Base-by-base conservation (phyloP, 371 early-diverging fungal genomes). In the Amoeboaphelidium occidentale region DNA sequence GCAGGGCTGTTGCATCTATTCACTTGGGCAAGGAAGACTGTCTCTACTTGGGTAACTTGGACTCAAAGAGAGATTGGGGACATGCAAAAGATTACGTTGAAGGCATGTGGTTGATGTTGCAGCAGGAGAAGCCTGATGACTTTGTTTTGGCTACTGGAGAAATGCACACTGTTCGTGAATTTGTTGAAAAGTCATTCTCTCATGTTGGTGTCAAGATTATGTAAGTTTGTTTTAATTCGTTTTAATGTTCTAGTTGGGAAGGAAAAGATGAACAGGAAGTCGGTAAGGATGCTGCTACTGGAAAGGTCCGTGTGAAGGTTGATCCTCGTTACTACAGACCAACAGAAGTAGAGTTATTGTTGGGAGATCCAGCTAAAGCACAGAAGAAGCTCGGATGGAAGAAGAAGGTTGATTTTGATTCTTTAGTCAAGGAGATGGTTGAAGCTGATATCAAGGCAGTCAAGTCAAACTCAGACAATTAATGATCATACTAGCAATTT, bases 81-180 rank as follows among this genome's bases (percentile, higher is more conserved):
- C 82, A 84, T 58, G 85, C 82, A 21, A 68, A 74, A 46, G 85
- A 84, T 57, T 84, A 84, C 58, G 66, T 81, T 53, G 79, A 65
- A 65, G 85, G 82, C 50, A 84, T 81, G 85, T 81, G 81, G 80
- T 63, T 73, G 48, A 84, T 84, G 79, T 65, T 84, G 10, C 85
- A 81, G 59, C 80, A 81, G 58, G 75, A 80, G 13, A 42, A 56
- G 12, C 76, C 81, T 13, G 74, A 81, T 22, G 85, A 84, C 60
- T 84, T 70, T 60, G 82, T 84, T 13, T 61, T 84, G 52, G 80
- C 85, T 12, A 81, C 85, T 3, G 81, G 80, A 46, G 82, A 82
- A 64, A 79, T 76, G 44, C 80, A 82, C 61, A 74, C 81, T 27
- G 82, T 84, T n/a, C 67, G 78, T 27, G 74, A 75, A 55, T 84